These are phyloP conservation scores for Daedalea quercina DNA, from an alignment of 768 basidiomycete species.

Conservation along the genomic window DNA sequence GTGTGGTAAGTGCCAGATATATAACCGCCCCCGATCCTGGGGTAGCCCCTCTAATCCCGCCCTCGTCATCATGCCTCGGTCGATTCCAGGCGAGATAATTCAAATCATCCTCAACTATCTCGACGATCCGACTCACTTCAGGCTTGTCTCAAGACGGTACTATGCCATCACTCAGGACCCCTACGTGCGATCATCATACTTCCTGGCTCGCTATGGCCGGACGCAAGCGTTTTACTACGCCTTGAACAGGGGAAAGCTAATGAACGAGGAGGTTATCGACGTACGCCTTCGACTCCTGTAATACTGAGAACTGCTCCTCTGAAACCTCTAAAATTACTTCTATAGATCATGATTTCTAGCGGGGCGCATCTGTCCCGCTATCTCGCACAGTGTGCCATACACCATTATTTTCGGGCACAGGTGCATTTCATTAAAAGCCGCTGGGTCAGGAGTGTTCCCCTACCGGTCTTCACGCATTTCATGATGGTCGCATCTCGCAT, in stretches of 20 bases:
- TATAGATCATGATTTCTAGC: constrained; percentile 64
- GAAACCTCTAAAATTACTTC: background rate
- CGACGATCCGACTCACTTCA: constrained; percentile 54
- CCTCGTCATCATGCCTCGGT: background rate
- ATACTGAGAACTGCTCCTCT: background rate
- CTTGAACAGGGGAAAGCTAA: constrained; percentile 61
- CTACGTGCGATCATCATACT: constrained; percentile 73
- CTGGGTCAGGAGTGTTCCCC: constrained; percentile 64
- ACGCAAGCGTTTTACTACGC: constrained; percentile 70
- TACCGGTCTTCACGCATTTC: constrained; percentile 59
- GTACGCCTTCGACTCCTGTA: constrained; percentile 34
- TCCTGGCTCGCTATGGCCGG: constrained; percentile 65
- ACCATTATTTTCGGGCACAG: constrained; percentile 71
- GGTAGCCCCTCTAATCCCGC: background rate
- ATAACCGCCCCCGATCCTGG: background rate
- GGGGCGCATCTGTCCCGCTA: constrained; percentile 78
- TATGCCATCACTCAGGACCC: constrained; percentile 61
- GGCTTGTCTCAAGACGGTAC: constrained; percentile 51
- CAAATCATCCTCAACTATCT: constrained; percentile 71
- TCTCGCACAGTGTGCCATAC: constrained; percentile 69
- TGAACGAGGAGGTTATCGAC: constrained; percentile 62
- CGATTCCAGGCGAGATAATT: constrained; percentile 52
- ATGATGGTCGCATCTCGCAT: constrained; percentile 47
- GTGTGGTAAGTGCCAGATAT: constrained; percentile 44
- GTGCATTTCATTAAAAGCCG: constrained; percentile 68